Evolutionary conservation across 2,329 filamentous ascomycete genomes (phyloP), one percentile per base, ranked within the genome.

Genomic region (Juglanconis oblonga): DNA sequence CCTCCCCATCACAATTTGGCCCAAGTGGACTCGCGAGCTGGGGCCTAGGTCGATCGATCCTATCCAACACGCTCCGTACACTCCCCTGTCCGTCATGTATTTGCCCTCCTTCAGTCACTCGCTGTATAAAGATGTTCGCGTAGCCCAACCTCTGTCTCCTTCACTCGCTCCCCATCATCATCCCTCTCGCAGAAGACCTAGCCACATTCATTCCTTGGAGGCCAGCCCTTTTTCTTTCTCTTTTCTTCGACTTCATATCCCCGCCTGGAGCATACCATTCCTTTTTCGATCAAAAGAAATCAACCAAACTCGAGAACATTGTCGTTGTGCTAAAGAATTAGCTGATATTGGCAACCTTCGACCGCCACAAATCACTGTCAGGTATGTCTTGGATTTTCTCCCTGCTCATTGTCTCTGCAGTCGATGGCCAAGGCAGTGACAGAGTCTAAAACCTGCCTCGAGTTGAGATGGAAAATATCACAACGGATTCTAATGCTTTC

Each of bases 181-280:
- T 65, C 66, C 66, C 60, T 58, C 50, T 42, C 33, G n/a, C 13
- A 66, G 65, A 71, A 69, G 67, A 63, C 65, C 67, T 68, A 65
- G 70, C 67, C 61, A 71, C 69, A 65, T 67, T 69, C 69, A 65
- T 72, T 73, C 69, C 66, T 71, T 74, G 63, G 69, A 73, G 74
- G 72, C 72, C 69, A 70, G 71, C 52, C 70, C 71, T 69, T 70
- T 56, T 55, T 32, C 36, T 48, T 53, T 66, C 61, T 62, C 62
- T 67, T 61, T 64, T 59, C 63, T 66, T 61, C 63, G 59, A 70
- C 69, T 52, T 64, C 62, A 64, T 64, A 63, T 69, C 62, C 48
- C 67, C 71, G 77, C 76, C 76, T 74, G 76, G 77, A 68, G 76
- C 76, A 78, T 68, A 70, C 73, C 69, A 65, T 69, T 73, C 71